Conservation (phyloP, 768 basidiomycete species). For the Tricholoma saponaceum region DNA sequence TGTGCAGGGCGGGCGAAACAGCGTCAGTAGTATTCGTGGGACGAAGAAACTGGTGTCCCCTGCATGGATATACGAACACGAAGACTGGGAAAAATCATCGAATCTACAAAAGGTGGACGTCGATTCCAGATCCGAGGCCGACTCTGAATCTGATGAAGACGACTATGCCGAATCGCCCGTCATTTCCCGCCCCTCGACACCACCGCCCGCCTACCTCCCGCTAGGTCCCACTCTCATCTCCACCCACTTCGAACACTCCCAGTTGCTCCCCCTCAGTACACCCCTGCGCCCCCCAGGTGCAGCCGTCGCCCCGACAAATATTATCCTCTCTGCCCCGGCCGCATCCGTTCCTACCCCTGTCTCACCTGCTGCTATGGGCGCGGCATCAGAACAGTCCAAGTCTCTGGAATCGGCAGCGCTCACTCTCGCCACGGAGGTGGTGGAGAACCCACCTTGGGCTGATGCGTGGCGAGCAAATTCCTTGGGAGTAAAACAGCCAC, state of each 20-base stretch:
- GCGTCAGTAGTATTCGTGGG: not conserved
- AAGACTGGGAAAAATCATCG: conserved; percentile 39
- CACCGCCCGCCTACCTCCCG: conserved; percentile 68
- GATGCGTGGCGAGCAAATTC: conserved; percentile 55
- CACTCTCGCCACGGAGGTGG: conserved; percentile 61
- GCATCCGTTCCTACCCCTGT: conserved; percentile 74
- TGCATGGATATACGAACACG: conserved; percentile 42
- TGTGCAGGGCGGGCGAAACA: conserved; percentile 30
- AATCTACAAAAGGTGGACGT: conserved; percentile 21
- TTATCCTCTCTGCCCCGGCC: conserved; percentile 31
- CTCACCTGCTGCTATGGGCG: conserved; percentile 73
- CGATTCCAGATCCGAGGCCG: conserved; percentile 24
- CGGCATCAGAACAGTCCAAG: conserved; percentile 60
- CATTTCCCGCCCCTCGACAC: conserved; percentile 59
- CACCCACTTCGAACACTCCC: conserved; percentile 62
- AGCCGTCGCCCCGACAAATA: conserved; percentile 41
- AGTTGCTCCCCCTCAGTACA: conserved; percentile 57
- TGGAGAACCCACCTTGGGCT: conserved; percentile 71
- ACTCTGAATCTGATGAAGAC: conserved; percentile 30
- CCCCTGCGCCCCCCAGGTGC: conserved; percentile 59
- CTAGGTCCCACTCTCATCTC: conserved; percentile 64
- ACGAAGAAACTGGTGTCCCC: conserved; percentile 29
- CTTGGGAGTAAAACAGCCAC: conserved; percentile 17
- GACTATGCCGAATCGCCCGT: conserved; percentile 32
- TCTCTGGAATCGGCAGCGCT: conserved; percentile 65